phyloP scores from a whole-genome alignment of 306 rosid genomes.

The Canavalia gladiata region DNA sequence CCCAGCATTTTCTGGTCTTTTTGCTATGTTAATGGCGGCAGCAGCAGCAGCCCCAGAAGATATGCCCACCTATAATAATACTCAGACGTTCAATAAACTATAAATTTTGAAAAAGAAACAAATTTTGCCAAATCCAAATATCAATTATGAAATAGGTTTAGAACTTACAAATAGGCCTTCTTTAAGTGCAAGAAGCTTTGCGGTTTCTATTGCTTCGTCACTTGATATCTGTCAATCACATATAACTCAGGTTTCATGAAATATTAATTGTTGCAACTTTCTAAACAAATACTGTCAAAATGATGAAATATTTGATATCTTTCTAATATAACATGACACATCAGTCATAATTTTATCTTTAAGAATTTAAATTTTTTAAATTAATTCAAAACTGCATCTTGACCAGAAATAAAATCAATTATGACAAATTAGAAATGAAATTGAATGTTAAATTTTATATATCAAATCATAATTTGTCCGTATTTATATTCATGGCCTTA shows the following conservation, averaged over 20 bases:
- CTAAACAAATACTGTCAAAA: slow-evolving; percentile 21
- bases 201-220: slow-evolving; percentile 78
- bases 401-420: slow-evolving; percentile 3
- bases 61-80: slow-evolving; percentile 71
- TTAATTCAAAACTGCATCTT: slow-evolving; percentile 8
- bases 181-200: slow-evolving; percentile 73
- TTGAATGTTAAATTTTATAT: background rate
- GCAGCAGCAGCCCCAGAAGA: slow-evolving; percentile 85
- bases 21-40: slow-evolving; percentile 73
- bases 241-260: slow-evolving; percentile 40
- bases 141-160: slow-evolving; percentile 30
- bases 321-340: slow-evolving; percentile 2
- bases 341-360: background rate
- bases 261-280: slow-evolving; percentile 17
- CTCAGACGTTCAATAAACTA: slow-evolving; percentile 14
- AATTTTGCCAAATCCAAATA: background rate
- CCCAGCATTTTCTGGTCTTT: slow-evolving; percentile 75
- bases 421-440: background rate
- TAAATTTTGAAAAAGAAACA: background rate
- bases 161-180: slow-evolving; percentile 87
- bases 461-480: background rate
- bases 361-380: background rate
- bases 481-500: slow-evolving; percentile 1
- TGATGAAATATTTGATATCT: slow-evolving; percentile 17
- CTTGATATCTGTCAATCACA: slow-evolving; percentile 67